Percentiles rank a stretch among this genome's conserved stretches.
These are phyloP conservation scores for Pleurotus tuber-regium DNA, from an alignment of 768 basidiomycete genomes.

Conservation along the genomic window DNA sequence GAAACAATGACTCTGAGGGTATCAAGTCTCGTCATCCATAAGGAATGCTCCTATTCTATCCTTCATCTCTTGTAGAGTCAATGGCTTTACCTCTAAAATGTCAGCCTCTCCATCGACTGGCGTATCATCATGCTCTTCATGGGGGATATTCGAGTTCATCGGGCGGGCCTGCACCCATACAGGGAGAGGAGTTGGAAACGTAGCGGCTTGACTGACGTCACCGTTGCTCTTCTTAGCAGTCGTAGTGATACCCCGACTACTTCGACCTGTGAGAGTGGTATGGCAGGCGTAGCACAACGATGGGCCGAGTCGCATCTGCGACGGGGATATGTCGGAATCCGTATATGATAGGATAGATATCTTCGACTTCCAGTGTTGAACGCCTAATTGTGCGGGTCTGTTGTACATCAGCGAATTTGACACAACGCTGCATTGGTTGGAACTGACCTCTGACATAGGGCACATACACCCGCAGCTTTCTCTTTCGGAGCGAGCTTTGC, in stretches of 20 bases:
- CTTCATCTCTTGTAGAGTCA: conserved; percentile 32
- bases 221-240: conserved; percentile 11
- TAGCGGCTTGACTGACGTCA: neutral
- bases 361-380: conserved; percentile 71
- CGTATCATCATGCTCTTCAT: neutral
- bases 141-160: neutral
- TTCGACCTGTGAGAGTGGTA: conserved; percentile 57
- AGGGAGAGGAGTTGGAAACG: conserved; percentile 29
- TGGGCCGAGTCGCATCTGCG: conserved; percentile 28
- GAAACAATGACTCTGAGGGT: no score
- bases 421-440: neutral
- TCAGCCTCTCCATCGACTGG: conserved; percentile 19
- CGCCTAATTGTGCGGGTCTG: conserved; percentile 62
- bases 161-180: conserved; percentile 31
- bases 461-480: conserved; percentile 45
- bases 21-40: conserved; percentile 28
- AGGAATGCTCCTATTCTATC: conserved; percentile 36
- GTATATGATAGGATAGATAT: conserved; percentile 67
- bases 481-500: conserved; percentile 73
- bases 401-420: neutral
- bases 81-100: conserved; percentile 26
- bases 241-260: conserved; percentile 38
- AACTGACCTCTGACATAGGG: conserved; percentile 64
- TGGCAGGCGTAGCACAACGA: conserved; percentile 65
- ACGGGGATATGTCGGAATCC: conserved; percentile 23